Evolutionary conservation across 2,329 filamentous ascomycete genomes (phyloP), one percentile per base, ranked within the genome.

Genomic region (Gremmenia infestans): DNA sequence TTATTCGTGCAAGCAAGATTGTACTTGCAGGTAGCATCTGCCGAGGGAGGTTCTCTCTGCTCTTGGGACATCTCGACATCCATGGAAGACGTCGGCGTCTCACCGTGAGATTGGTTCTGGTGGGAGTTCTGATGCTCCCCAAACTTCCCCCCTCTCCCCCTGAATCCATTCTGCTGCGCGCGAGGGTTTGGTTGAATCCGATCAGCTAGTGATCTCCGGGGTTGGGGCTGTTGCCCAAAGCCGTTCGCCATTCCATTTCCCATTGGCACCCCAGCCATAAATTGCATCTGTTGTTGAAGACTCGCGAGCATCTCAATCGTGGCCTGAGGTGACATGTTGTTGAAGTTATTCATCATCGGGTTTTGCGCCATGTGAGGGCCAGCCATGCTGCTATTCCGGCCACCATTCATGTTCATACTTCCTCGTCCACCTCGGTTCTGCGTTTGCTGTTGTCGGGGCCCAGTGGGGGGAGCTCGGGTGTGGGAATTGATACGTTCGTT

Each of bases 1-100:
- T 83, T 85, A 73, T 95, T 95, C 40, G 88, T 89, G 76, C 94
- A 99, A 60, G 82, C 79, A 53, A 94, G 77, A 74, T 97, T 97
- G 78, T 85, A 99, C 67, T 88, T 90, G 82, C 94, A 99, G 59
- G 93, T 77, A 14, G 79, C 88, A 49, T 89, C 82, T 5, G 85
- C 80, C 2, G 81, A 77, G 81, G 81, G n/a, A 59, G 37, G 75
- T 60, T 65, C 58, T 65, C 62, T 66, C 39, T 68, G 80, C 72
- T 76, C 74, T 77, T 83, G 69, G 3, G 74, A 73, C 78, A 83
- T 84, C 48, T 91, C 87, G 23, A 86, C 77, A 58, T 91, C 87
- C 71, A 70, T 69, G 74, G 79, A 61, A 54, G 62, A 65, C 8
- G 60, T 62, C 22, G 64, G 55, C 12, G 45, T 55, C 5, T 63